Percentiles rank a stretch among this genome's conserved stretches.
phyloP scores from a whole-genome alignment of 2,329 filamentous ascomycete species.

The Fusarium bulbicola region DNA sequence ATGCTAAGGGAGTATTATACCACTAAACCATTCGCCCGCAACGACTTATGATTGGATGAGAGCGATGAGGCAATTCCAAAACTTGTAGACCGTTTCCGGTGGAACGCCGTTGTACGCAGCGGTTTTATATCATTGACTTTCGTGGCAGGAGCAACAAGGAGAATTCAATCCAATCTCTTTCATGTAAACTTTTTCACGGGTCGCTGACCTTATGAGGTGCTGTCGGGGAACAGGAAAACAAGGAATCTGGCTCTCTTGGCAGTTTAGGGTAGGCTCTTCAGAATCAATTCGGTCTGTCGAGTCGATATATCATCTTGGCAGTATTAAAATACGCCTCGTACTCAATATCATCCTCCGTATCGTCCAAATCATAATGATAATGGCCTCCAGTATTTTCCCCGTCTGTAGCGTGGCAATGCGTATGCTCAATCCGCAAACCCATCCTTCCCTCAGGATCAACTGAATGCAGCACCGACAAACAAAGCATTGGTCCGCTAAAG shows the following conservation, averaged over 20 bases:
- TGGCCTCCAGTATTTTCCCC: slow-evolving; percentile 37
- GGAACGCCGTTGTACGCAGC: fast-evolving
- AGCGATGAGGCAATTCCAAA: fast-evolving
- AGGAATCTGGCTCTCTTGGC: fast-evolving
- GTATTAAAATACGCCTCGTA: slow-evolving; percentile 54
- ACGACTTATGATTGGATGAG: background rate
- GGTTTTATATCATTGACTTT: fast-evolving
- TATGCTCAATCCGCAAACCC: slow-evolving; percentile 54
- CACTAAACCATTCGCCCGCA: slow-evolving; percentile 23
- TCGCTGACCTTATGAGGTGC: too few relatives aligned
- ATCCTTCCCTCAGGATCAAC: fast-evolving
- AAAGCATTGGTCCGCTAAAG: background rate
- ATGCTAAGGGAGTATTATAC: slow-evolving; percentile 32
- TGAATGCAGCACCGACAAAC: fast-evolving
- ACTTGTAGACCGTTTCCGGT: fast-evolving
- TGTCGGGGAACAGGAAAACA: too few relatives aligned
- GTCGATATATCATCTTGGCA: background rate
- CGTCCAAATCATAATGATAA: slow-evolving; percentile 54
- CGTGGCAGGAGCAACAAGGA: fast-evolving
- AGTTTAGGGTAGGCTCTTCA: background rate
- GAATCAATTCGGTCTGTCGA: background rate
- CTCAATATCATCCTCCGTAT: slow-evolving; percentile 47
- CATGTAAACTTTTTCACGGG: fast-evolving
- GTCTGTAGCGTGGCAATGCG: slow-evolving; percentile 52
- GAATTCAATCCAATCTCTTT: fast-evolving